These are phyloP conservation scores for Nannochloris sp. DNA, from an alignment of 139 green algal genomes.

Conservation along the genomic window DNA sequence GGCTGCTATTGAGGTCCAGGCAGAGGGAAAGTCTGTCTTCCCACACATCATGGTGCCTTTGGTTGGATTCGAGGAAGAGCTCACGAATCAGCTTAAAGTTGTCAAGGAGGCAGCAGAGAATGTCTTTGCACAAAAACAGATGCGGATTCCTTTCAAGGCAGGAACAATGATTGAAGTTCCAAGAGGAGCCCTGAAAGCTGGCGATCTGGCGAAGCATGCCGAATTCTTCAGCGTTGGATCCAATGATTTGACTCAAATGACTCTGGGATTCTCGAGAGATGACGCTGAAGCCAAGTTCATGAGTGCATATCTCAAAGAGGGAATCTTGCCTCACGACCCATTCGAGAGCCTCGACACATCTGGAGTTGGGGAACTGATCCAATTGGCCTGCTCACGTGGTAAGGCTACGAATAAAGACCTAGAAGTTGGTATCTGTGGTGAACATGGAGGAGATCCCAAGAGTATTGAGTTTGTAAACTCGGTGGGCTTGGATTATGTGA, in stretches of 20 bases:
- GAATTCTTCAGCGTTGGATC: conserved; percentile 92
- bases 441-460: conserved; percentile 80
- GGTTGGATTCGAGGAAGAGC: conserved; percentile 64
- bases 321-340: conserved; percentile 65
- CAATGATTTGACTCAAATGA: conserved; percentile 90
- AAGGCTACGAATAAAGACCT: conserved; percentile 50
- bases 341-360: conserved; percentile 73
- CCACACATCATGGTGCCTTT: conserved; percentile 92
- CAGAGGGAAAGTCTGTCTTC: conserved; percentile 31
- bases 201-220: conserved; percentile 61
- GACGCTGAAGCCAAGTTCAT: conserved; percentile 84
- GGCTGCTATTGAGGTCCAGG: conserved; percentile 54
- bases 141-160: conserved; percentile 42
- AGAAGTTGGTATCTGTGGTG: conserved; percentile 80
- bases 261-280: conserved; percentile 76
- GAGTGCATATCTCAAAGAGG: conserved; percentile 52
- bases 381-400: conserved; percentile 62
- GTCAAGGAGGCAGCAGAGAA: conserved; percentile 37
- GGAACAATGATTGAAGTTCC: conserved; percentile 95
- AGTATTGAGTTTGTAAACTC: conserved; percentile 69
- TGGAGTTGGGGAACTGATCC: conserved; percentile 81
- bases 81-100: conserved; percentile 44
- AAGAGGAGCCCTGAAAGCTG: conserved; percentile 65
- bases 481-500: conserved; percentile 74
- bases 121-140: conserved; percentile 28